A percentile compares a stretch with the other conserved stretches of the same genome.
These are phyloP conservation scores for Pterocarpus macrocarpus DNA, from an alignment of 306 rosid genomes.

Conservation along the genomic window DNA sequence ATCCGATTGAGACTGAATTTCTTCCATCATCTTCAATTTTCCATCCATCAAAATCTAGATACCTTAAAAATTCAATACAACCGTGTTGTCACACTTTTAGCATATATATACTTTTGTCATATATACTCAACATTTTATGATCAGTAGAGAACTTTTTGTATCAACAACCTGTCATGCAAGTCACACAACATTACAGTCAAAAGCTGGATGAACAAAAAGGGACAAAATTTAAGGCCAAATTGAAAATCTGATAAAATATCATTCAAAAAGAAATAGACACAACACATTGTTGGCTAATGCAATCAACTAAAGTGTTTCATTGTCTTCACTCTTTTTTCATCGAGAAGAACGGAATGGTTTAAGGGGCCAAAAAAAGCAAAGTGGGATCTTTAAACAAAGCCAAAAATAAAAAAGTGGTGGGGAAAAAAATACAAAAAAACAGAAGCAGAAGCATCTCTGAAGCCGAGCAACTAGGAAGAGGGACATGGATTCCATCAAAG, in stretches of 20 bases:
- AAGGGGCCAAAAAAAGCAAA: background rate
- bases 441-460: background rate
- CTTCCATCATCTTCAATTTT: conserved; percentile 67
- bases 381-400: background rate
- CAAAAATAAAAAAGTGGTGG: background rate
- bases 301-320: conserved; percentile 29
- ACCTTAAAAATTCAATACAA: conserved; percentile 5
- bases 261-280: conserved; percentile 22
- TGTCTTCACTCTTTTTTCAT: background rate
- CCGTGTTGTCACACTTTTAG: conserved; percentile 9
- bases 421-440: background rate
- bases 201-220: background rate
- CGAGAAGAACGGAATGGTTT: background rate
- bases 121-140: conserved; percentile 26
- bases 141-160: conserved; percentile 17
- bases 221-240: conserved; percentile 16
- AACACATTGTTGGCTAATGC: background rate
- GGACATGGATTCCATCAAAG: conserved; percentile 11
- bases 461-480: conserved; percentile 29
- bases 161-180: conserved; percentile 37
- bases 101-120: background rate
- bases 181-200: conserved; percentile 31
- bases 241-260: conserved; percentile 22
- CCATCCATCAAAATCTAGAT: background rate
- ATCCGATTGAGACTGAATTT: conserved; percentile 96